Evolutionary conservation across 2,329 filamentous ascomycete genomes (phyloP), one percentile per base, ranked within the genome.

Genomic region (Arachnomyces sp.): DNA sequence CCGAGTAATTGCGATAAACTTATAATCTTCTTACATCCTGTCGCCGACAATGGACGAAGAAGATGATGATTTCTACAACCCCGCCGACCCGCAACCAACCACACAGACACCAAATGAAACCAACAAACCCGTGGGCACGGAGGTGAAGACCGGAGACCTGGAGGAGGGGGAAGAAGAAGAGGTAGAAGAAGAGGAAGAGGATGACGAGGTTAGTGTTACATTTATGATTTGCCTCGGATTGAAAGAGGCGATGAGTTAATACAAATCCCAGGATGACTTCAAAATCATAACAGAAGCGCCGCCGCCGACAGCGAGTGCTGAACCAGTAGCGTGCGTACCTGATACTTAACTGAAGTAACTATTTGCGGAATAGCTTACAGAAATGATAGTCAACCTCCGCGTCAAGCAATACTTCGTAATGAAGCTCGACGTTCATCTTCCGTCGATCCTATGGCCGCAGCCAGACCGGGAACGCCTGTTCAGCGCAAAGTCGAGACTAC

Each of bases 251-350:
- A 43, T 46, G 28, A 35, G 44, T 51, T 35, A 53, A 51, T 39
- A 34, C 7, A 4, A 8, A 14, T 2, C 40, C 1, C 43, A 71
- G 67, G 67, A 70, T 46, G 67, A 71, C 31, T 68, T 70, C 46
- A 68, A 71, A 48, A 70, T 71, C 42, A 71, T 71, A 39, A 70
- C 67, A 44, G 67, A 70, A 49, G 64, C 62, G 25, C 63, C 66
- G 25, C 63, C 66, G 29, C 57, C 66, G 18, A 66, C 67, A 39
- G 60, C 63, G 7, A 56, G 59, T 18, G 47, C 59, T 38, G 52
- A 53, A 46, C 50, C 59, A 43, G 60, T 61, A 50, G 53, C 54
- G 60, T 66, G 50, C 56, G 62, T 56, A 15, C 39, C 31, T 12
- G 31, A 11, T 31, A 28, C n/a, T 36, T 21, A 16, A 14, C 35